Conservation (phyloP, 345 rosid genomes). For the Laguncularia racemosa region DNA sequence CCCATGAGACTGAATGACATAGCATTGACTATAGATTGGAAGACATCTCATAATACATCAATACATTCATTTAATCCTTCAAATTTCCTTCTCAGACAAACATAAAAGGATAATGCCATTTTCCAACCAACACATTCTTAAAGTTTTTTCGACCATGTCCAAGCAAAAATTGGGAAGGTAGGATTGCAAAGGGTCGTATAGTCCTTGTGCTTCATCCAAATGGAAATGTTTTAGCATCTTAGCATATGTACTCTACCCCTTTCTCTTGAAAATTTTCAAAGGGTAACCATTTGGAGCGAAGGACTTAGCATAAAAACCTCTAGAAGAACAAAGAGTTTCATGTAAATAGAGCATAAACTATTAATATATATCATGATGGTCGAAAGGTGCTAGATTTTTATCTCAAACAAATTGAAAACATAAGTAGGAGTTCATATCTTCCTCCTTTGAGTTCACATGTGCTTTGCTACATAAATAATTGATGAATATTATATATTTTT, state of each 20-base stretch:
- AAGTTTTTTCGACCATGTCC: conserved; percentile 9
- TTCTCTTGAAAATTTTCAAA: conserved; percentile 36
- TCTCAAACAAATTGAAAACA: conserved; percentile 15
- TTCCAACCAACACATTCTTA: conserved; percentile 26
- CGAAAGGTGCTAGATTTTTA: conserved; percentile 17
- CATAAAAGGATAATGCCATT: conserved; percentile 71
- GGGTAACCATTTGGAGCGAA: conserved; percentile 38
- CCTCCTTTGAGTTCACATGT: conserved; percentile 27
- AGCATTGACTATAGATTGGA: conserved; percentile 2
- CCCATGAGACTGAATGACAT: too few species aligned
- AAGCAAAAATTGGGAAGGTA: conserved; percentile 37
- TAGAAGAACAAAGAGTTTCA: not conserved
- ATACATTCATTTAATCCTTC: conserved; percentile 30
- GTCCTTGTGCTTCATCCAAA: conserved; percentile 46
- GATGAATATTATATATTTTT: not conserved
- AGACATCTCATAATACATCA: conserved; percentile 45
- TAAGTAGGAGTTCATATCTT: conserved; percentile 27
- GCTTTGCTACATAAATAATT: conserved; percentile 33
- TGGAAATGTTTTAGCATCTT: conserved; percentile 18
- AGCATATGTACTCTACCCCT: conserved; percentile 33
- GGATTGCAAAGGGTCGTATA: conserved; percentile 22
- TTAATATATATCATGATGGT: conserved; percentile 23
- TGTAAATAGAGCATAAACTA: conserved; percentile 21
- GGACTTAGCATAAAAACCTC: conserved; percentile 32
- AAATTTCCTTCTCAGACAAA: conserved; percentile 33